Conservation (phyloP, 2,329 filamentous ascomycete genomes). For the Calonectria ilicicola region DNA sequence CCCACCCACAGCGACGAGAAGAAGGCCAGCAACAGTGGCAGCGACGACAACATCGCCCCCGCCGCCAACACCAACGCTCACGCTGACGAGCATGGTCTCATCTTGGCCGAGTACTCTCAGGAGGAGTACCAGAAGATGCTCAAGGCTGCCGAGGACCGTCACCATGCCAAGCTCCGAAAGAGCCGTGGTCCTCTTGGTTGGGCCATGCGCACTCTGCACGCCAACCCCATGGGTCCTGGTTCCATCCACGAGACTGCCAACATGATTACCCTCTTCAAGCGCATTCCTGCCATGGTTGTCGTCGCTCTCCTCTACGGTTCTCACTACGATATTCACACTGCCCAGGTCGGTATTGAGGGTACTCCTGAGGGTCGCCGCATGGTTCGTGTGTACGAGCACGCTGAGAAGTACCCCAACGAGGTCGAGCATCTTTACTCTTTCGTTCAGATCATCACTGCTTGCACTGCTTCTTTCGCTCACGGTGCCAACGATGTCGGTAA, state of each 20-base stretch:
- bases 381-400: constrained; percentile 66
- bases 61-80: constrained; percentile 37
- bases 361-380: constrained; percentile 81
- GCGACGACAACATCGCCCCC: constrained; percentile 53
- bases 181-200: constrained; percentile 79
- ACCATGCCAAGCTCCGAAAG: constrained; percentile 73
- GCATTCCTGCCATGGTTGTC: constrained; percentile 76
- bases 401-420: constrained; percentile 77
- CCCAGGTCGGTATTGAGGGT: constrained; percentile 76
- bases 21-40: constrained; percentile 24
- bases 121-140: constrained; percentile 72
- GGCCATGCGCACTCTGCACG: constrained; percentile 82
- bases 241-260: constrained; percentile 82
- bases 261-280: constrained; percentile 71
- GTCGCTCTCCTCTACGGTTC: constrained; percentile 77
- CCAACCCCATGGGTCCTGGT: constrained; percentile 79
- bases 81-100: constrained; percentile 57
- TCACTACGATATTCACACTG: constrained; percentile 85
- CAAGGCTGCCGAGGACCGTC: constrained; percentile 65
- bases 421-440: constrained; percentile 79
- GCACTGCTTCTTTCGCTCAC: constrained; percentile 80
- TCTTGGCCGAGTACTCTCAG: constrained; percentile 55
- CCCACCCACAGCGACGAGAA: constrained; percentile 13
- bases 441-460: constrained; percentile 75
- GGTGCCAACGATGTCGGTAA: constrained; percentile 84